Percentiles rank a stretch among this genome's conserved stretches.
Evolutionary conservation across 805 yeast genomes (phyloP).

Genomic region (Phaffomyces antillensis): DNA sequence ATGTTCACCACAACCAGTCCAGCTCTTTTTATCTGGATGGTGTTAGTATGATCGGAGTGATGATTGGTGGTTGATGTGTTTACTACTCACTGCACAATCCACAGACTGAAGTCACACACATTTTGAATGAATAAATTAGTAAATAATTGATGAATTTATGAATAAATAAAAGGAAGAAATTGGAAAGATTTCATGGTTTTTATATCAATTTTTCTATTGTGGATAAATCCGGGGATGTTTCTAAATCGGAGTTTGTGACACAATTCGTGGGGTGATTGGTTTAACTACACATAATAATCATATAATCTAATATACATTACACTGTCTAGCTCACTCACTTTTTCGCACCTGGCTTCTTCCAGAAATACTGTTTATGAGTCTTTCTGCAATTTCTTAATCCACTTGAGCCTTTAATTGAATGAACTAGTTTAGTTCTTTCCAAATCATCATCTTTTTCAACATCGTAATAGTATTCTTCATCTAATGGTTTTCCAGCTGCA

Average conservation of each 20-base stretch:
- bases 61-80: not conserved
- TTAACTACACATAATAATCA: not conserved
- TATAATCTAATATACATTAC: not conserved
- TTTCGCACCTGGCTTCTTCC: conserved; percentile 36
- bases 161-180: no score
- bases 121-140: not conserved
- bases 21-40: conserved; percentile 38
- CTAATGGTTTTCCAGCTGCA: conserved; percentile 92
- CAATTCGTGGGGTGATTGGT: not conserved
- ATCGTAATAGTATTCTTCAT: conserved; percentile 88
- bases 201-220: no score
- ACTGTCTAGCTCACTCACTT: conserved; percentile 5
- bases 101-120: conserved; percentile 22
- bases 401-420: conserved; percentile 69
- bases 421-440: conserved; percentile 63
- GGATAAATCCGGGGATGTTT: not conserved
- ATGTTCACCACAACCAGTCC: conserved; percentile 63
- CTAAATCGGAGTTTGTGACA: not conserved
- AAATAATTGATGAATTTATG: no score
- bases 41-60: conserved; percentile 1
- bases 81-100: conserved; percentile 22
- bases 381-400: conserved; percentile 86
- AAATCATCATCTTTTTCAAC: conserved; percentile 74
- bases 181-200: no score
- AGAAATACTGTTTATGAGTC: conserved; percentile 72